Percentiles rank a stretch among this genome's conserved stretches.
These are phyloP conservation scores for Filosporella fistucella DNA, from an alignment of 495 filamentous ascomycete genomes.

Conservation along the genomic window DNA sequence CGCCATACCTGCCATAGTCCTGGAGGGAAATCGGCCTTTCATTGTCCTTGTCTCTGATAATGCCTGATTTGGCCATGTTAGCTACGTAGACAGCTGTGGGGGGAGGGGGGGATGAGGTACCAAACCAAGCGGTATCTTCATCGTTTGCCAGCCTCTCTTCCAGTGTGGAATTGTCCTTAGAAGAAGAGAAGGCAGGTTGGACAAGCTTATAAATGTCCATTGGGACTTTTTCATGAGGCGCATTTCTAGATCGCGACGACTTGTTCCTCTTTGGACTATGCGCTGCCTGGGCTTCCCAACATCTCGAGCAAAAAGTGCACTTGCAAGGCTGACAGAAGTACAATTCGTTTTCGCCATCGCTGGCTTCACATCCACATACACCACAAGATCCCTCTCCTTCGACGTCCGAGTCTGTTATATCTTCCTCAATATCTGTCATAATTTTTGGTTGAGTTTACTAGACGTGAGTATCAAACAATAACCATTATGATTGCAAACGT, in stretches of 20 bases:
- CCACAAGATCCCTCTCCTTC: background rate
- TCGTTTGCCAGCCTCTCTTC: background rate
- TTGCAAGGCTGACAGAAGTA: constrained; percentile 1
- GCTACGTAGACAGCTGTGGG: background rate
- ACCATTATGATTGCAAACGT: background rate
- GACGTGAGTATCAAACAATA: background rate
- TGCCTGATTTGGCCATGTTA: background rate
- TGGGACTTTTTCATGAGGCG: background rate
- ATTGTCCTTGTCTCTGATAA: background rate
- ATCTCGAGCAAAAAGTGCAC: background rate
- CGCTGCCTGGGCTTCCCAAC: background rate
- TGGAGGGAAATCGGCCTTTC: background rate
- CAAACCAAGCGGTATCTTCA: constrained; percentile 2
- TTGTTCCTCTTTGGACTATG: background rate
- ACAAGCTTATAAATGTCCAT: background rate
- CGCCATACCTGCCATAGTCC: constrained; percentile 8
- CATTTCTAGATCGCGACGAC: background rate
- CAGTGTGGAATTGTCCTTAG: background rate
- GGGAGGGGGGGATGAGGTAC: too few species aligned
- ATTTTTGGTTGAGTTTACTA: background rate
- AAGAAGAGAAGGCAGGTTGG: background rate
- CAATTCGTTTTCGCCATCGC: background rate
- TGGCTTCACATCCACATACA: background rate
- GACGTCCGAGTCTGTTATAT: too few species aligned
- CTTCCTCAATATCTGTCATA: background rate